phyloP scores from a whole-genome alignment of 345 rosid genomes.

The Syzygium jambos region DNA sequence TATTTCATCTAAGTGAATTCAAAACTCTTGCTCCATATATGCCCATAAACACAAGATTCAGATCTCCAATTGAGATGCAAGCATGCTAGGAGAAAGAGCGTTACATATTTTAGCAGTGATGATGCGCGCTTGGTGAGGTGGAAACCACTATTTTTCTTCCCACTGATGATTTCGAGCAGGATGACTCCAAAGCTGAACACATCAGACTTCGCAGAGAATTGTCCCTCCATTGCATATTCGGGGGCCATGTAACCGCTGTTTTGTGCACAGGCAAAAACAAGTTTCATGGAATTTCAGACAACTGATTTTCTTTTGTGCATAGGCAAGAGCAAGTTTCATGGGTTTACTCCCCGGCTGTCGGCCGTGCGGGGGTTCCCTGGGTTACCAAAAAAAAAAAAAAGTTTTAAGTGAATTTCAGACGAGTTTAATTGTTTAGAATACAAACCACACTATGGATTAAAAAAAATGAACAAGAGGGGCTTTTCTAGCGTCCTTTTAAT shows the following conservation, averaged over 20 bases:
- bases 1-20: neutral
- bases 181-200: slow-evolving; percentile 20
- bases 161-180: slow-evolving; percentile 17
- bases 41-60: too few species aligned
- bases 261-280: neutral
- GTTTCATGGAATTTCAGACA: neutral
- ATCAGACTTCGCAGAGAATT: slow-evolving; percentile 16
- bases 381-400: too few species aligned
- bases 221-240: slow-evolving; percentile 19
- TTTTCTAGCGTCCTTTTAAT: neutral
- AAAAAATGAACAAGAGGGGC: neutral
- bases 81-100: neutral
- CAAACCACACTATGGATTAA: neutral
- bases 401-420: neutral
- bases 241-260: slow-evolving; percentile 19
- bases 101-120: neutral
- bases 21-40: neutral
- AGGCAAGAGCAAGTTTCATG: neutral
- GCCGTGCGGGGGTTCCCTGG: too few species aligned
- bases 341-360: too few species aligned
- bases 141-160: slow-evolving; percentile 3
- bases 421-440: neutral
- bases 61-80: neutral
- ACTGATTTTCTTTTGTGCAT: neutral
- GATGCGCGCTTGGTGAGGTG: neutral